Evolutionary conservation across 768 basidiomycete genomes (phyloP).

Genomic region (Lactarius akahatsu): DNA sequence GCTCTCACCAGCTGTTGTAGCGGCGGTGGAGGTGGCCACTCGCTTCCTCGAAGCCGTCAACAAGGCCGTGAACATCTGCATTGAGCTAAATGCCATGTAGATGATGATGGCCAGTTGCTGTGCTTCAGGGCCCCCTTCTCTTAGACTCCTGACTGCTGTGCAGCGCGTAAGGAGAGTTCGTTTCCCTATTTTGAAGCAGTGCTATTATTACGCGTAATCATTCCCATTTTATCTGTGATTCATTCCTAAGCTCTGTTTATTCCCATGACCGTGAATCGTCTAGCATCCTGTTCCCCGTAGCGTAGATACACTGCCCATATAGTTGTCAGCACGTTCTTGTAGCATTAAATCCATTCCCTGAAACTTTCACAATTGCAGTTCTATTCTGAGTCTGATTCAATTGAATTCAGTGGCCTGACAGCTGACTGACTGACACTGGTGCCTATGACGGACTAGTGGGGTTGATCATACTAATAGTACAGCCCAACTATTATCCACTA

Average conservation of each 20-base stretch:
- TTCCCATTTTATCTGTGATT: background rate
- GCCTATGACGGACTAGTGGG: background rate
- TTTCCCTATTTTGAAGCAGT: background rate
- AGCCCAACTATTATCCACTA: background rate
- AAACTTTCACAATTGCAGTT: no score
- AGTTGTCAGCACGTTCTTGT: background rate
- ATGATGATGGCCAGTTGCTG: background rate
- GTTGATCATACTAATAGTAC: background rate
- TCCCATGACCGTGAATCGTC: background rate
- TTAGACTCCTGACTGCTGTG: conserved; percentile 7
- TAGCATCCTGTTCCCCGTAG: background rate
- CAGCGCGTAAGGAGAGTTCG: background rate
- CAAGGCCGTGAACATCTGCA: conserved; percentile 14
- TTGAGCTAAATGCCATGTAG: conserved; percentile 13
- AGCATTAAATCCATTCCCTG: background rate
- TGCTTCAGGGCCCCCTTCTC: background rate
- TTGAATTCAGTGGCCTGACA: background rate
- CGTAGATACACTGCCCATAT: background rate
- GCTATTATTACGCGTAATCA: background rate
- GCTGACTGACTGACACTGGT: background rate
- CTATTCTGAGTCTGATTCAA: background rate
- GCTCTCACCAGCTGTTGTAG: background rate
- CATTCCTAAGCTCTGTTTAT: background rate
- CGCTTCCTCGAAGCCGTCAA: conserved; percentile 20
- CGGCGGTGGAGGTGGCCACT: conserved; percentile 5